phyloP scores from a whole-genome alignment of 2,329 filamentous ascomycete genomes.

The Camillea tinctor region DNA sequence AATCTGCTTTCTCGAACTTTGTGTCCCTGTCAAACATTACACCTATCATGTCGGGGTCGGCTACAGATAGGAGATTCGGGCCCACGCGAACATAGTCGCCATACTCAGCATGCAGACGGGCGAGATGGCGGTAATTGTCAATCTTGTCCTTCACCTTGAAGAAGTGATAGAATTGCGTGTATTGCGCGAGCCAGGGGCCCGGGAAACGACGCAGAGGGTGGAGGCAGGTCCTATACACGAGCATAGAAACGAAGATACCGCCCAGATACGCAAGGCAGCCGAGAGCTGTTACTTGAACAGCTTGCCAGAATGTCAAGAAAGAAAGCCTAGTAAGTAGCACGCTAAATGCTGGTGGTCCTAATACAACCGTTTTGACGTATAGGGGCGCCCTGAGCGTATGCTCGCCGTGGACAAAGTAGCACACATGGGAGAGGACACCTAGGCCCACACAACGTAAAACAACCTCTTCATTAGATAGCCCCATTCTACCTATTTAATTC shows the following conservation, averaged over 20 bases:
- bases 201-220: constrained; percentile 15
- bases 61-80: constrained; percentile 16
- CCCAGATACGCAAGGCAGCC: constrained; percentile 13
- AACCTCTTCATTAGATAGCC: background rate
- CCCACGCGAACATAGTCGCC: constrained; percentile 18
- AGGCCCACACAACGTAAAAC: background rate
- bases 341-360: constrained; percentile 1
- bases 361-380: constrained; percentile 8
- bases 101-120: constrained; percentile 14
- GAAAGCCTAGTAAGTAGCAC: constrained; percentile 3
- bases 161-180: constrained; percentile 18
- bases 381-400: constrained; percentile 13
- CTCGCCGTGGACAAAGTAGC: constrained; percentile 17
- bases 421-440: constrained; percentile 9
- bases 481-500: background rate
- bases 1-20: constrained; percentile 16
- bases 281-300: constrained; percentile 4
- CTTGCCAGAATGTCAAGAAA: constrained; percentile 2
- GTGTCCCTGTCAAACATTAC: constrained; percentile 9
- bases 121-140: constrained; percentile 17
- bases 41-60: constrained; percentile 15
- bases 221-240: constrained; percentile 15
- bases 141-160: constrained; percentile 12
- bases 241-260: constrained; percentile 15
- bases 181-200: constrained; percentile 9